These are phyloP conservation scores for Brachypodium distachyon DNA, from an alignment of 202 grass and related monocot genomes.

Conservation along the genomic window DNA sequence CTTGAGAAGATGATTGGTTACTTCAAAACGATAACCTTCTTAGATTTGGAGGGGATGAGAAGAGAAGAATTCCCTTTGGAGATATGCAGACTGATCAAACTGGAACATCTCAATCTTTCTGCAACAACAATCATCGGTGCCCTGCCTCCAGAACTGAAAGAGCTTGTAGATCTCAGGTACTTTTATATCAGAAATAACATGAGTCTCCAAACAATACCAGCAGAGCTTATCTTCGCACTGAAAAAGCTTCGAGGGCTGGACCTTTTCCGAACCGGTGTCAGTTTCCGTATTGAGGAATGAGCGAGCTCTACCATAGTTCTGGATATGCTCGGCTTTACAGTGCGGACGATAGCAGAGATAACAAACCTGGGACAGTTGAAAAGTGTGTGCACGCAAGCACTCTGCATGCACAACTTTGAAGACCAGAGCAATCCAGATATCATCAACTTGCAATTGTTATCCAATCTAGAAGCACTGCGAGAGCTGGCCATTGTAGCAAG, in stretches of 20 bases:
- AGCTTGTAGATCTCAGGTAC: neutral
- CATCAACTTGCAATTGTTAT: neutral
- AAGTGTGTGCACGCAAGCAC: neutral
- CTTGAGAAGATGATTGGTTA: neutral
- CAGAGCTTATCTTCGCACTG: neutral
- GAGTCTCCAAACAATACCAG: neutral
- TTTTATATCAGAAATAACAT: neutral
- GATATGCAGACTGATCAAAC: neutral
- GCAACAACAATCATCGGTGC: neutral
- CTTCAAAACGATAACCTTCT: neutral
- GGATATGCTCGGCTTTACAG: neutral
- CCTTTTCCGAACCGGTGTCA: neutral
- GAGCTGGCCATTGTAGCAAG: neutral
- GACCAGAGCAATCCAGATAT: neutral
- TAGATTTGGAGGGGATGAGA: neutral
- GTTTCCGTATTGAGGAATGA: neutral
- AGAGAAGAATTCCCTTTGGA: neutral
- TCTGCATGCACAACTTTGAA: neutral
- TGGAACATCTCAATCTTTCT: neutral
- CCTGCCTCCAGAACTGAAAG: neutral
- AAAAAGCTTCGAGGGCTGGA: neutral
- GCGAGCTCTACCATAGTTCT: neutral
- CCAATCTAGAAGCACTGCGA: neutral
- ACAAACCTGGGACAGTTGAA: neutral
- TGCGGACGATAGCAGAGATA: neutral